Conservation (phyloP, 2,329 filamentous ascomycete genomes). For the Macrophomina phaseolina region DNA sequence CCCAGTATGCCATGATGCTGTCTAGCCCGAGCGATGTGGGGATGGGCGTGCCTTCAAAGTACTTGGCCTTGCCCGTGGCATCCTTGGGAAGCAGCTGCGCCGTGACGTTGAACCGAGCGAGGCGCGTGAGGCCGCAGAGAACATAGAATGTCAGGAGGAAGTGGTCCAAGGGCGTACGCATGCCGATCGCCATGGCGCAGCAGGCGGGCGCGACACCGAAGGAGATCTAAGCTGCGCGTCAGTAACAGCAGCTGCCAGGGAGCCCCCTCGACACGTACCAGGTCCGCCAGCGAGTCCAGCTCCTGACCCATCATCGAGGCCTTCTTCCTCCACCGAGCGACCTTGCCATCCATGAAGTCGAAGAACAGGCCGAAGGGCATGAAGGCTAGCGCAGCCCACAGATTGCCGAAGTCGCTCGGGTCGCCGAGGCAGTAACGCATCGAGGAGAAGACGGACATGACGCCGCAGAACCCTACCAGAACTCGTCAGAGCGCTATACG, state of each 20-base stretch:
- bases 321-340: slow-evolving; percentile 96
- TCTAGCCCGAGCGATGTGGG: slow-evolving; percentile 86
- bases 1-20: slow-evolving; percentile 87
- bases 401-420: slow-evolving; percentile 66
- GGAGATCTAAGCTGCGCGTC: slow-evolving; percentile 70
- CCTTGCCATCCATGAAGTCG: slow-evolving; percentile 96
- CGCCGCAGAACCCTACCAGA: slow-evolving; percentile 74
- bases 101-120: slow-evolving; percentile 98
- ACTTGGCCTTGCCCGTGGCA: slow-evolving; percentile 85
- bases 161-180: slow-evolving; percentile 85
- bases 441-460: slow-evolving; percentile 95
- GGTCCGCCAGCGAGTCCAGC: slow-evolving; percentile 90
- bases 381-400: slow-evolving; percentile 84
- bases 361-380: slow-evolving; percentile 96
- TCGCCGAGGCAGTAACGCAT: slow-evolving; percentile 84
- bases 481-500: not conserved
- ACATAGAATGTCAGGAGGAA: slow-evolving; percentile 86
- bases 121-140: slow-evolving; percentile 87
- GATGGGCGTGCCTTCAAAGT: slow-evolving; percentile 97
- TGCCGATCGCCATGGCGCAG: slow-evolving; percentile 84
- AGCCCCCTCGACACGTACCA: slow-evolving; percentile 64
- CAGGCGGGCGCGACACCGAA: slow-evolving; percentile 91
- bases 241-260: not conserved
- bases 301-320: slow-evolving; percentile 98
- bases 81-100: slow-evolving; percentile 90